Conservation (phyloP, 345 rosid genomes). For the Aquilaria malaccensis region DNA sequence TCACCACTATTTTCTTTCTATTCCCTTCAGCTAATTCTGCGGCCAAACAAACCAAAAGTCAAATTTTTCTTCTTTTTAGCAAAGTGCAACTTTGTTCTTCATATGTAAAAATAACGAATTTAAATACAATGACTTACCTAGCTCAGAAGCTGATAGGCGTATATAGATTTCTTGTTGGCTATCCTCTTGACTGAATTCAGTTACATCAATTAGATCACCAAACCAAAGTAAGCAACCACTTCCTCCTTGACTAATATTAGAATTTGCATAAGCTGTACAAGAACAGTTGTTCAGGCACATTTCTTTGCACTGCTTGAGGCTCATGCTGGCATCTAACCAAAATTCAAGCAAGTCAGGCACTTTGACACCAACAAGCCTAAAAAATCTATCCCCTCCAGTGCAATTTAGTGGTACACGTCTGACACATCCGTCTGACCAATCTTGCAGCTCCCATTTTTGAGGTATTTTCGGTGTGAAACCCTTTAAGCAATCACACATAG, state of each 20-base stretch:
- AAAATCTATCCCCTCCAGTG: slow-evolving; percentile 15
- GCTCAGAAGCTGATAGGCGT: slow-evolving; percentile 34
- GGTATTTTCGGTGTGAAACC: slow-evolving; percentile 19
- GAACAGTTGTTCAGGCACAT: slow-evolving; percentile 26
- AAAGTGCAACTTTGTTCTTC: too few relatives aligned
- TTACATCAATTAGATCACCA: slow-evolving; percentile 25
- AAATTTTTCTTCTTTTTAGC: too few relatives aligned
- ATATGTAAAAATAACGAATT: too few relatives aligned
- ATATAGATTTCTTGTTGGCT: slow-evolving; percentile 40
- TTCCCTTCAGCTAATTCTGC: too few relatives aligned
- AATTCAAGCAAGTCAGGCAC: slow-evolving; percentile 18
- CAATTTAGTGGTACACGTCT: slow-evolving; percentile 16
- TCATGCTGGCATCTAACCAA: slow-evolving; percentile 18
- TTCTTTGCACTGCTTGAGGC: slow-evolving; percentile 20
- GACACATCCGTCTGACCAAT: slow-evolving; percentile 23
- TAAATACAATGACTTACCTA: slow-evolving; percentile 19
- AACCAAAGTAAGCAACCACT: slow-evolving; percentile 32
- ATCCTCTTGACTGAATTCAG: slow-evolving; percentile 3
- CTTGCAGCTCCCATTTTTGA: slow-evolving; percentile 17
- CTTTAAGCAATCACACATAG: slow-evolving; percentile 20
- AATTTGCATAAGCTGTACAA: slow-evolving; percentile 24
- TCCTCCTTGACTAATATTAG: slow-evolving; percentile 16
- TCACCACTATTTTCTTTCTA: too few relatives aligned
- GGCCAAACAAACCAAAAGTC: too few relatives aligned
- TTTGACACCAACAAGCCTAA: slow-evolving; percentile 9